A percentile compares a stretch with the other conserved stretches of the same genome.
Evolutionary conservation across 768 basidiomycete genomes (phyloP).

Genomic region (Kockovaella imperatae): DNA sequence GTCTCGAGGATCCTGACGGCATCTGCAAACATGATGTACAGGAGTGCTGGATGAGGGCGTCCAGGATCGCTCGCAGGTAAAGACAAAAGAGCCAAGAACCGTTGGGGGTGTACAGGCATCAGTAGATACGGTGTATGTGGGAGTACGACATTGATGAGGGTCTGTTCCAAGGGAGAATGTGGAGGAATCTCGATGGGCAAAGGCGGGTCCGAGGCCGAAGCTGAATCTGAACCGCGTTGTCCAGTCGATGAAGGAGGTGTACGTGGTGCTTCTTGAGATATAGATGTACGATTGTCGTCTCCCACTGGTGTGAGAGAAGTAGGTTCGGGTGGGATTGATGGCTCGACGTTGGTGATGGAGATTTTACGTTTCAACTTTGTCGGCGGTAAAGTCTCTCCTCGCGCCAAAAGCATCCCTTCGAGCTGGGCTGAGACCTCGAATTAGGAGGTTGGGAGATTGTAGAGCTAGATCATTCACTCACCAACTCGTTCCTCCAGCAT

Average conservation of each 20-base stretch:
- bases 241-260: not conserved
- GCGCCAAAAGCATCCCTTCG: conserved; percentile 2
- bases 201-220: not conserved
- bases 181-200: conserved; percentile 19
- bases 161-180: conserved; percentile 19
- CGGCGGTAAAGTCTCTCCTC: not conserved
- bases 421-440: conserved; percentile 10
- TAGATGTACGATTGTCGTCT: not conserved
- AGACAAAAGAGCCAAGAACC: conserved; percentile 30
- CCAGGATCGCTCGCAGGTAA: conserved; percentile 11
- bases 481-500: conserved; percentile 33
- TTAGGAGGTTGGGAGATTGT: not conserved
- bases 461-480: conserved; percentile 8
- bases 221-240: not conserved
- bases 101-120: conserved; percentile 35
- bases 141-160: conserved; percentile 27
- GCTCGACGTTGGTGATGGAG: not conserved
- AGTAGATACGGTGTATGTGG: conserved; percentile 28
- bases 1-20: conserved; percentile 19
- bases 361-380: not conserved
- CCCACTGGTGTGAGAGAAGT: not conserved
- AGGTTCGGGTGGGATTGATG: not conserved
- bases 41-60: conserved; percentile 38
- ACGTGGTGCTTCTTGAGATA: no score
- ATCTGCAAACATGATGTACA: conserved; percentile 40